Base-by-base conservation (phyloP, 208 protist genomes). In the Acanthamoeba healyi region DNA sequence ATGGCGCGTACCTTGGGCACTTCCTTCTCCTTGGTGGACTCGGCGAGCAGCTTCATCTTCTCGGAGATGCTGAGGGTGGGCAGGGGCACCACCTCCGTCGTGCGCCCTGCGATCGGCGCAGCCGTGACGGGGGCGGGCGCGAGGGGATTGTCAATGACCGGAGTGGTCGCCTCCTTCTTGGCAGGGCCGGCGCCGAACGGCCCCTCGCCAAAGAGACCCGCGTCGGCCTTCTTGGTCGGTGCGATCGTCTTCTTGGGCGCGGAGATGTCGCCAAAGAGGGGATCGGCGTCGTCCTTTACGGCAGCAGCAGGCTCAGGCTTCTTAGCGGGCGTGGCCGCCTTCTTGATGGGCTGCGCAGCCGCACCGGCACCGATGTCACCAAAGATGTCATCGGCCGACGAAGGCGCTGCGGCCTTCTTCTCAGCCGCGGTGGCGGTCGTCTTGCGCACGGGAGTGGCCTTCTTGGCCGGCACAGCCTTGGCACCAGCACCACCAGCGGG, bases 311-410 rank as follows among this genome's bases (percentile, higher is more conserved):
- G 58, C 58, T 67, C 58, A 29, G 65, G 10, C 65, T 74, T 74
- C 65, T 74, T 34, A 2, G 19, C 65, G 15, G 65, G 65, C n/a
- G 65, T 40, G n/a, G 65, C 65, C 32, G 26, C 24, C 34, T 61
- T 29, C 22, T 29, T 49, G 44, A 7, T 54, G 22, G 40, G 26
- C 17, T 2, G 7, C 22, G 34, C 6, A 3, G 77, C 49, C 77
- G 65, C 65, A 19, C 12, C 44, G 34, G 4, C 77, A 14, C n/a
- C 49, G 34, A 79, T 4, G n/a, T 79, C 70, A 19, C 17, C 70
- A 79, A 79, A 79, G 36, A 79, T 38, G 49, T 86, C 77, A 61
- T 86, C 77, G 42, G 77, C 77, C n/a, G 77, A 7, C 29, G 36
- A 6, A 26, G 74, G 17, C 19, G 74, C 19, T 44, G 26, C 38